These are phyloP conservation scores for Kazachstania bromeliacearum DNA, from an alignment of 805 yeast genomes.

Conservation along the genomic window DNA sequence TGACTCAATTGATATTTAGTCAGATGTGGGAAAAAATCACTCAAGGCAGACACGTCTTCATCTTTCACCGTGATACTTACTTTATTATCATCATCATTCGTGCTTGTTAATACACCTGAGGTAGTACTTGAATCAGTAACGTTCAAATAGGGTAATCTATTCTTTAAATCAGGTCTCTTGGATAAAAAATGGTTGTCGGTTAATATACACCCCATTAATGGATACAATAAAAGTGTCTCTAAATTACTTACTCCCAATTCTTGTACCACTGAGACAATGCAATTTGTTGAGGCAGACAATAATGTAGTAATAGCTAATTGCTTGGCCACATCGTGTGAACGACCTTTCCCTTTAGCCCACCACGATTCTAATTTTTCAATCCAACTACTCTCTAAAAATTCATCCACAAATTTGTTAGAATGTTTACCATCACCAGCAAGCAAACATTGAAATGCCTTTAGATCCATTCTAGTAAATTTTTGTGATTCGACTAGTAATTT, in stretches of 20 bases:
- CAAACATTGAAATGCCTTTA: slow-evolving; percentile 37
- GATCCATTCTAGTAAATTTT: slow-evolving; percentile 38
- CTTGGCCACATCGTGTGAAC: slow-evolving; percentile 37
- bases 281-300: slow-evolving; percentile 37
- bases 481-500: slow-evolving; percentile 38
- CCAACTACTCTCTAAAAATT: slow-evolving; percentile 50
- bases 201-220: slow-evolving; percentile 47
- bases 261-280: slow-evolving; percentile 34
- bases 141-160: slow-evolving; percentile 41
- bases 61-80: too few relatives aligned
- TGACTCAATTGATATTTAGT: slow-evolving; percentile 37
- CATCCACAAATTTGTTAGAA: slow-evolving; percentile 38
- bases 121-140: background rate
- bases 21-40: slow-evolving; percentile 64
- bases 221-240: slow-evolving; percentile 37
- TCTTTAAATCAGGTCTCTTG: slow-evolving; percentile 42
- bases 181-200: slow-evolving; percentile 39
- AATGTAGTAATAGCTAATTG: slow-evolving; percentile 46
- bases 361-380: slow-evolving; percentile 47
- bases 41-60: slow-evolving; percentile 33
- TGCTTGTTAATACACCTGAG: too few relatives aligned
- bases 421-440: slow-evolving; percentile 25
- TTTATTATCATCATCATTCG: too few relatives aligned
- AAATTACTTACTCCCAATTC: slow-evolving; percentile 38
- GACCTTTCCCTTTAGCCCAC: slow-evolving; percentile 48